Base-by-base conservation (phyloP, 768 basidiomycete genomes). In the Russula sp. region DNA sequence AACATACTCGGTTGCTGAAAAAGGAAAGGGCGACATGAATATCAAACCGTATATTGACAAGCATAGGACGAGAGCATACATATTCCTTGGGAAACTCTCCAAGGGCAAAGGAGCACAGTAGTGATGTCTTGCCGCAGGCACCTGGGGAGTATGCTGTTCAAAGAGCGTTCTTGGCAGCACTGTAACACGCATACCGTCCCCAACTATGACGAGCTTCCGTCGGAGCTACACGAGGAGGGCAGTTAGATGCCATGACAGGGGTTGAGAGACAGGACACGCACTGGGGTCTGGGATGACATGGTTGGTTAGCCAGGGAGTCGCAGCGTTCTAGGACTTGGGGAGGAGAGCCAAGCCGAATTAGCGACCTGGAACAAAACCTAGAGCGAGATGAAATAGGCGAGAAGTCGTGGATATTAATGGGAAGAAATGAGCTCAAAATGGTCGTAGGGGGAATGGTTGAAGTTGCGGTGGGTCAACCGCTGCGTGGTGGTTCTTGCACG, bases 81-180 rank as follows among this genome's bases (percentile, higher is more conserved):
- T 97, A 97, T 87, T 96, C 92, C 74, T 90, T 90, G 44, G 94
- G 94, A 71, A 97, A 97, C 76, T 95, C 91, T 65, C 94, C 94
- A 42, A 94, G 83, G 9, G 92, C 91, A 74, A 97, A 97, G 11
- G 93, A 93, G 72, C 88, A 92, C 39, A 96, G 75, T 51, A 96
- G 76, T 55, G 90, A 93, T 20, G 94, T 94, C 82, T 99, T 99
- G 71, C 97, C 96, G 71, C 94, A 97, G 66, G 96, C 96, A 78
- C 90, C 89, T 91, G 66, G 51, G 54, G 61, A 39, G 66, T 68
- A 68, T 61, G 47, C 63, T 44, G 59, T 53, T 68, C 45, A 54
- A 35, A 60, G 32, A n/a, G 40, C 20, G 40, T 54, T 55, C 44
- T 11, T 9, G 40, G 57, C 42, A 9, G 51, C 50, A 57, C 56